A percentile compares a stretch with the other conserved stretches of the same genome.
These are phyloP conservation scores for Sclerospora graminicola DNA, from an alignment of 352 stramenopile genomes.

Conservation along the genomic window DNA sequence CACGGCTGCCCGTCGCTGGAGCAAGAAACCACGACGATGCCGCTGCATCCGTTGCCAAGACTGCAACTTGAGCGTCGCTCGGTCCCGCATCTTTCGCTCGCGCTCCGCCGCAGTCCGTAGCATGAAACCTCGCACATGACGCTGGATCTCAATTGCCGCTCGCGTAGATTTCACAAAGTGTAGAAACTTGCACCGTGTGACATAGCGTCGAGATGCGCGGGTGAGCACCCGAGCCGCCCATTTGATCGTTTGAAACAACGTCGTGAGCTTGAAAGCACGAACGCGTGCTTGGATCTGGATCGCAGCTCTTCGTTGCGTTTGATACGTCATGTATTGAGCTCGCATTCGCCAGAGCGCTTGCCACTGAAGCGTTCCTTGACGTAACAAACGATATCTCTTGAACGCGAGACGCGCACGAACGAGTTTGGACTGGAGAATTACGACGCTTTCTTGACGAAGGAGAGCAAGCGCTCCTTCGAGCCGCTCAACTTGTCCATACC, in stretches of 20 bases:
- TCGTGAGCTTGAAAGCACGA: slow-evolving; percentile 21
- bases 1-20: slow-evolving; percentile 19
- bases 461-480: slow-evolving; percentile 23
- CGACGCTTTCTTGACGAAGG: slow-evolving; percentile 33
- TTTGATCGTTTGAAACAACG: slow-evolving; percentile 21
- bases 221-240: slow-evolving; percentile 28
- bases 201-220: slow-evolving; percentile 22
- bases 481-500: slow-evolving; percentile 70
- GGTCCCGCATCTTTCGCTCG: slow-evolving; percentile 33
- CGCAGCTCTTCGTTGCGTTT: slow-evolving; percentile 16
- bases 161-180: slow-evolving; percentile 24
- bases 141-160: slow-evolving; percentile 33
- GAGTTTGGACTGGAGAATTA: slow-evolving; percentile 45
- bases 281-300: slow-evolving; percentile 28
- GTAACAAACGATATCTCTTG: slow-evolving; percentile 32
- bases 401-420: slow-evolving; percentile 26
- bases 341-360: slow-evolving; percentile 53
- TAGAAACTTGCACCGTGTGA: slow-evolving; percentile 34
- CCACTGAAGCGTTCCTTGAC: slow-evolving; percentile 23
- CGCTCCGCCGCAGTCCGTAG: slow-evolving; percentile 51
- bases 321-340: slow-evolving; percentile 20
- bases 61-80: slow-evolving; percentile 32
- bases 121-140: slow-evolving; percentile 41
- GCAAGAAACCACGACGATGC: slow-evolving; percentile 20
- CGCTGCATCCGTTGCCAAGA: slow-evolving; percentile 48